These are phyloP conservation scores for Geosiphon pyriformis DNA, from an alignment of 192 early-diverging fungal genomes.

Conservation along the genomic window DNA sequence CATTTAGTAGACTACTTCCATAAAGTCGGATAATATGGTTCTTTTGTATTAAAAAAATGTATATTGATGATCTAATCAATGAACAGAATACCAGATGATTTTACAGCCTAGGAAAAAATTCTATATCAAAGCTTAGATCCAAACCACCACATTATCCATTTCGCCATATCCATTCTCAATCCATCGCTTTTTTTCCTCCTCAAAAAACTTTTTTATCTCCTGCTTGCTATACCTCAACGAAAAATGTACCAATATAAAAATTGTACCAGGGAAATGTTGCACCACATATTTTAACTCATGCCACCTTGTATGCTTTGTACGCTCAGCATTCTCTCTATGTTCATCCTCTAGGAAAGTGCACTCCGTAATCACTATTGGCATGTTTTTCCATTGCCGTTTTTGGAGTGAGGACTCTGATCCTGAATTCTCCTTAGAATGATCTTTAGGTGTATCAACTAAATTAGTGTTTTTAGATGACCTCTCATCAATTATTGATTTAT, in stretches of 20 bases:
- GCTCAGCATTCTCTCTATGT: constrained; percentile 2
- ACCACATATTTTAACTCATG: not conserved
- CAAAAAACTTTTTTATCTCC: not conserved
- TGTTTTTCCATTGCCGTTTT: not conserved
- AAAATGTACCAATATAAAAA: constrained; percentile 4
- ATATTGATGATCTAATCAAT: no score
- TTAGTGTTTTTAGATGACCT: no score
- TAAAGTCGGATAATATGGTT: no score
- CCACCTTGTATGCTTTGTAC: constrained; percentile 1
- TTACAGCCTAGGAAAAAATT: no score
- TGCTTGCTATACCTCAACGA: not conserved
- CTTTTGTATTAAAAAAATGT: no score
- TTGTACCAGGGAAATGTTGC: not conserved
- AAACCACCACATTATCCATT: constrained; percentile 1
- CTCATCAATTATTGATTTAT: not conserved
- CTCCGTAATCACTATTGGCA: constrained; percentile 2
- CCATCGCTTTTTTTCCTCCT: not conserved
- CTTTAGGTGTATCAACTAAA: not conserved
- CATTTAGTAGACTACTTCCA: no score
- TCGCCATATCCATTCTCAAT: not conserved
- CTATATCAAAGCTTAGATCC: no score
- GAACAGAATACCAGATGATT: no score
- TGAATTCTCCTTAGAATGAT: no score
- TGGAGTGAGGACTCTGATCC: no score
- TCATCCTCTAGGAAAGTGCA: not conserved